Base-by-base conservation (phyloP, 163 green algal genomes). In the Chlamydomonas reinhardtii region DNA sequence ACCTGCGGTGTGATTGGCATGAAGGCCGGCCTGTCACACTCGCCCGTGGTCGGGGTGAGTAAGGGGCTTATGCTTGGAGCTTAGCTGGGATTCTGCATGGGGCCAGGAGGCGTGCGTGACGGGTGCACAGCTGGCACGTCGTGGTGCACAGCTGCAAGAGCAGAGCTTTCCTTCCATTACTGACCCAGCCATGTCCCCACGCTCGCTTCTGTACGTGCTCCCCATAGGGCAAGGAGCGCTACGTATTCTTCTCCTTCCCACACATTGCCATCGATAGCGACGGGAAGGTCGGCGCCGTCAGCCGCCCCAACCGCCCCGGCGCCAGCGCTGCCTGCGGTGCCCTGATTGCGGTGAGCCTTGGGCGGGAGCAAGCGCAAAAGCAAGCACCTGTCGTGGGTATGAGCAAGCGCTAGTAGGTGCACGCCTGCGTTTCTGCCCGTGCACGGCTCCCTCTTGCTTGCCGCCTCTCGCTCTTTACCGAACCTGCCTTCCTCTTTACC, bases 211-310 rank as follows among this genome's bases (percentile, higher is more conserved):
- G 6, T 54, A 11, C 48, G 2, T 17, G 35, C 14, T 59, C 9
- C 35, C 12, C 34, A 2, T 34, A 86, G 80, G 80, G 80, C 70
- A 86, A 86, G 80, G 93, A 98, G 90, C 91, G 95, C 76, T 98
- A 98, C 78, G 95, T 98, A 17, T 98, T 99, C 92, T 98, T 98
- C 89, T 96, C 93, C 80, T 98, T 98, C 91, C 97, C 97, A 39
- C 97, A 99, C 94, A 97, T 98, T 86, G 94, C 93, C 89, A 96
- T 99, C 48, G 94, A 97, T 89, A 86, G 91, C 31, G 70, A 84
- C 2, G 94, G 94, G 83, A 89, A 80, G 56, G 71, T 93, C 25
- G 70, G 80, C 76, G 70, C 80, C 69, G 71, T 86, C 27, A 80
- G 70, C 69, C 91, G 95, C 66, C 93, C 94, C 69, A 94, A 94